phyloP scores from a whole-genome alignment of 768 basidiomycete species.

The Phlebiopsis gigantea region DNA sequence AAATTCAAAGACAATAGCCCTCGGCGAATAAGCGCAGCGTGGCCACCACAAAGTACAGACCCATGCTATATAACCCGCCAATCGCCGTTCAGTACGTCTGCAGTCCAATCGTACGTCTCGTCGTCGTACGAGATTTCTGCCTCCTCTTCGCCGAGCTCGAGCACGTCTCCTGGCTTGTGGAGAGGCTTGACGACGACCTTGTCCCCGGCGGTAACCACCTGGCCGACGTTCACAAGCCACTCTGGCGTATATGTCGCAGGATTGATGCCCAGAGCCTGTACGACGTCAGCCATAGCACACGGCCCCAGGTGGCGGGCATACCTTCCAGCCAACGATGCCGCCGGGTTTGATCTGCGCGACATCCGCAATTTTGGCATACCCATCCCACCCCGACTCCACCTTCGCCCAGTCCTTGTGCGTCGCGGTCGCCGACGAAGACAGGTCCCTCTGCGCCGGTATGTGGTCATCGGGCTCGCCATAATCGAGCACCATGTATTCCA shows the following conservation, averaged over 20 bases:
- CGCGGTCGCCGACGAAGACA: neutral
- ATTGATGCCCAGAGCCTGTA: conserved; percentile 60
- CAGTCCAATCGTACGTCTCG: conserved; percentile 21
- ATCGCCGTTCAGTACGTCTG: conserved; percentile 24
- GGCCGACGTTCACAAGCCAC: conserved; percentile 42
- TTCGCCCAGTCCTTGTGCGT: conserved; percentile 12
- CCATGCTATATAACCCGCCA: conserved; percentile 21
- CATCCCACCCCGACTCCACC: conserved; percentile 25
- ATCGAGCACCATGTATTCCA: conserved; percentile 26
- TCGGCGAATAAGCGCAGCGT: neutral
- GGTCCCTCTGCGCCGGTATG: conserved; percentile 18
- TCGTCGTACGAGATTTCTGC: conserved; percentile 20
- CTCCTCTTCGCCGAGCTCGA: conserved; percentile 23
- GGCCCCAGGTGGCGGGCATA: too few species aligned
- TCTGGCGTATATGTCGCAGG: conserved; percentile 58
- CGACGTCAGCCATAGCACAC: too few species aligned
- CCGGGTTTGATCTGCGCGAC: conserved; percentile 16
- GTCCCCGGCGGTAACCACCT: conserved; percentile 26
- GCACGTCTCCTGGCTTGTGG: conserved; percentile 14
- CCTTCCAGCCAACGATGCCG: conserved; percentile 30
- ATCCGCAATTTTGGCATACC: conserved; percentile 16
- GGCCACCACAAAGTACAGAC: neutral
- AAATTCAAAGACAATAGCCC: neutral
- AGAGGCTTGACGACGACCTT: conserved; percentile 15
- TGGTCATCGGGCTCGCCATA: conserved; percentile 24